Conservation (phyloP, 2,329 filamentous ascomycete genomes). For the Talaromyces atroroseus region DNA sequence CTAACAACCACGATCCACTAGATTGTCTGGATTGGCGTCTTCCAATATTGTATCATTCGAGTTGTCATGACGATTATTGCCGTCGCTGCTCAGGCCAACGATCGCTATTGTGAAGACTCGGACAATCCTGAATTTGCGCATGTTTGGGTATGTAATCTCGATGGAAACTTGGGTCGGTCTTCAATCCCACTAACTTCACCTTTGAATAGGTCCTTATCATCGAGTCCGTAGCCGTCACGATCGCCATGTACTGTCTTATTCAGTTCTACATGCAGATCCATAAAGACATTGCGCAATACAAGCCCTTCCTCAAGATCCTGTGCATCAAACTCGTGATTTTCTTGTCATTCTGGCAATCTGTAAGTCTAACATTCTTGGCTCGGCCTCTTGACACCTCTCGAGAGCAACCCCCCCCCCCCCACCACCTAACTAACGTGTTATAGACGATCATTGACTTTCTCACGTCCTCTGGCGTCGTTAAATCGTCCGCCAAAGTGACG, state of each 20-base stretch:
- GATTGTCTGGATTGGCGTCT: conserved; percentile 68
- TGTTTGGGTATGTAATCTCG: conserved; percentile 61
- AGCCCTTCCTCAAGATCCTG: conserved; percentile 71
- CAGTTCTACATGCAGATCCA: conserved; percentile 80
- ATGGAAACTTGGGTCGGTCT: neutral
- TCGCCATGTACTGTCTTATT: conserved; percentile 83
- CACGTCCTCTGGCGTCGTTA: conserved; percentile 59
- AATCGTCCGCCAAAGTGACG: conserved; percentile 56
- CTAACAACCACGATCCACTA: conserved; percentile 2
- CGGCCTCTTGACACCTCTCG: neutral
- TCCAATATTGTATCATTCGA: conserved; percentile 79
- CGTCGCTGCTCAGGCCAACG: conserved; percentile 63
- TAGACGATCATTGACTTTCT: conserved; percentile 56
- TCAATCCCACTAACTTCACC: neutral
- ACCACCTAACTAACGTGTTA: conserved; percentile 10
- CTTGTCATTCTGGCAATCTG: conserved; percentile 78
- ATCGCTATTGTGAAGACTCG: conserved; percentile 71
- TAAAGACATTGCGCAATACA: conserved; percentile 60
- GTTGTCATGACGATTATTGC: conserved; percentile 74
- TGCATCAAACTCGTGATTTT: conserved; percentile 91
- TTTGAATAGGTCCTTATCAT: conserved; percentile 58
- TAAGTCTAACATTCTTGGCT: conserved; percentile 21
- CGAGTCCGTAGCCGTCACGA: conserved; percentile 64
- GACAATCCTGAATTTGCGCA: conserved; percentile 72
- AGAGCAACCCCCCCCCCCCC: conserved; percentile 3